These are phyloP conservation scores for Phytopythium kandeliae DNA, from an alignment of 352 stramenopile genomes.

Conservation along the genomic window DNA sequence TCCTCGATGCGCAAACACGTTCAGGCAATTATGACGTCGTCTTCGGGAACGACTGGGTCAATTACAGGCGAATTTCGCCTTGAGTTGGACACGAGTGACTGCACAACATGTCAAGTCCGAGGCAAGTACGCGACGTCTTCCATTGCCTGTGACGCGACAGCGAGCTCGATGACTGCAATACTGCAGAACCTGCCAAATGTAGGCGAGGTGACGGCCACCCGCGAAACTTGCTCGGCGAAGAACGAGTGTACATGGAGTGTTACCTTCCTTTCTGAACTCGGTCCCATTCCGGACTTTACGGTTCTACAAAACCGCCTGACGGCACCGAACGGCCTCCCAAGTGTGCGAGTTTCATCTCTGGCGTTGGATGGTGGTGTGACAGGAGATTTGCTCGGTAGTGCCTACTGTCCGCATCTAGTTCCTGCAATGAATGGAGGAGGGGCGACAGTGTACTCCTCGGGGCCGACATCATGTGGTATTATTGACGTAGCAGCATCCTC, in stretches of 20 bases:
- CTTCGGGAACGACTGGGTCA: slow-evolving; percentile 16
- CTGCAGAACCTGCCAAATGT: slow-evolving; percentile 94
- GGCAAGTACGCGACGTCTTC: slow-evolving; percentile 48
- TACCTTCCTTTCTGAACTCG: slow-evolving; percentile 72
- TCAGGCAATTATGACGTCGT: slow-evolving; percentile 57
- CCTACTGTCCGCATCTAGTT: slow-evolving; percentile 40
- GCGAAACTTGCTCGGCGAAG: slow-evolving; percentile 24
- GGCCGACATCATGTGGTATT: neutral
- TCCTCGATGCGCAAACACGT: slow-evolving; percentile 46
- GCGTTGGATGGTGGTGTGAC: slow-evolving; percentile 9
- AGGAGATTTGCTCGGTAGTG: slow-evolving; percentile 26
- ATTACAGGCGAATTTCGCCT: slow-evolving; percentile 75
- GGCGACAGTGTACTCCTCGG: slow-evolving; percentile 11
- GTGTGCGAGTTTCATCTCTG: slow-evolving; percentile 26
- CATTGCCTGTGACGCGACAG: slow-evolving; percentile 66
- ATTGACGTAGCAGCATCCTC: neutral
- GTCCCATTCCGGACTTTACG: slow-evolving; percentile 36
- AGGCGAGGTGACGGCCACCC: slow-evolving; percentile 80
- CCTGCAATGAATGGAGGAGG: slow-evolving; percentile 2
- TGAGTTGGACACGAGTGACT: slow-evolving; percentile 80
- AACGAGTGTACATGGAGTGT: slow-evolving; percentile 77
- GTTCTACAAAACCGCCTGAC: slow-evolving; percentile 41
- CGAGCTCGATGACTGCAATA: slow-evolving; percentile 57
- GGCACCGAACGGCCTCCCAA: slow-evolving; percentile 27
- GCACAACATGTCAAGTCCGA: slow-evolving; percentile 72